phyloP scores from a whole-genome alignment of 192 early-diverging fungal species.

The Entophlyctis luteolus region DNA sequence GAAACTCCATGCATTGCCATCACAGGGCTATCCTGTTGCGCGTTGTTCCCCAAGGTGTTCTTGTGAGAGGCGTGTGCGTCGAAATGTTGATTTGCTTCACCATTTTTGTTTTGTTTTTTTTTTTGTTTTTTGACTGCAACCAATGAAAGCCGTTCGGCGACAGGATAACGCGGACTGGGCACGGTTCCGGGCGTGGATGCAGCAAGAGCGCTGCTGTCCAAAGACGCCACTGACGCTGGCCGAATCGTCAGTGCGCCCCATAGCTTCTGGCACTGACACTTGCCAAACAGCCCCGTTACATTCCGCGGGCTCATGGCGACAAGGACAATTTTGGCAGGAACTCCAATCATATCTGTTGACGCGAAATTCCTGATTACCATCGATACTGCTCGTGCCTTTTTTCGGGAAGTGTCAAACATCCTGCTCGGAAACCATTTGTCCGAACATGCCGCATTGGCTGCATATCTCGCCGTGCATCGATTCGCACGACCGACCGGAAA shows the following conservation, averaged over 20 bases:
- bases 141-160: background rate
- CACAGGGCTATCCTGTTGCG: background rate
- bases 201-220: background rate
- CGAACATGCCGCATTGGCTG: conserved; percentile 17
- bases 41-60: background rate
- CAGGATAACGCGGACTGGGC: conserved; percentile 9
- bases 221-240: conserved; percentile 15
- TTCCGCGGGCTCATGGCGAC: conserved; percentile 30
- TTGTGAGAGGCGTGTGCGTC: background rate
- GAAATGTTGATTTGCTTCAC: background rate
- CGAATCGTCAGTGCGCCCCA: background rate
- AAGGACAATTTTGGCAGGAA: background rate
- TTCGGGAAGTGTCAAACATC: background rate
- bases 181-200: conserved; percentile 15
- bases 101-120: background rate
- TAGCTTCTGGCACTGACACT: background rate
- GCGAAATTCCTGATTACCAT: conserved; percentile 18
- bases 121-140: background rate
- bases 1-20: background rate
- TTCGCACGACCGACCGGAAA: background rate
- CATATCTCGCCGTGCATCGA: conserved; percentile 9
- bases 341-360: conserved; percentile 2
- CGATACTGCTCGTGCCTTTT: background rate
- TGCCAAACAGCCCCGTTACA: background rate
- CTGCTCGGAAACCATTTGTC: background rate